A percentile compares a stretch with the other conserved stretches of the same genome.
phyloP scores from a whole-genome alignment of 176 grass and related monocot genomes.

The Eleusine coracana region DNA sequence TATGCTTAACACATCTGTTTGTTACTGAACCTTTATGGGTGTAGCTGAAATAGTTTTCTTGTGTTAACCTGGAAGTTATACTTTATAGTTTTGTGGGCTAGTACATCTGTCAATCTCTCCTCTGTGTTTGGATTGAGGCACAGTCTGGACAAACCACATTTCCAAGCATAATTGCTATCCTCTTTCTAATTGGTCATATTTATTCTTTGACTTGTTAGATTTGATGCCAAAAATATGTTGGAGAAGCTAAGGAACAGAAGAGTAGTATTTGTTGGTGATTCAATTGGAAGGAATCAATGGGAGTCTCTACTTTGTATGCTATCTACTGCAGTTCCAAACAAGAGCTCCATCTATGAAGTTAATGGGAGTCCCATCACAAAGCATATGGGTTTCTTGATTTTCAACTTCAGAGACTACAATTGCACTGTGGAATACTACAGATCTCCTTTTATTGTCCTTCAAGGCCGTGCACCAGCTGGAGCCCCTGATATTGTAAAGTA shows the following conservation, averaged over 20 bases:
- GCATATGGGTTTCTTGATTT: conserved; percentile 84
- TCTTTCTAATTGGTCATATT: not conserved
- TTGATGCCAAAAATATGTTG: conserved; percentile 69
- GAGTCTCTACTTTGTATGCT: conserved; percentile 95
- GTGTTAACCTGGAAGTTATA: not conserved
- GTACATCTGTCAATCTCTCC: not conserved
- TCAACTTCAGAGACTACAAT: conserved; percentile 86
- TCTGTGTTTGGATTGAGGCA: not conserved
- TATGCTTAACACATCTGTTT: not conserved
- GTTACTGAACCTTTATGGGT: not conserved
- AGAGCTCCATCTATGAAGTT: conserved; percentile 75
- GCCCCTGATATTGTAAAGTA: conserved; percentile 54
- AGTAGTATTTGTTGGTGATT: conserved; percentile 79
- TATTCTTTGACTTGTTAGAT: conserved; percentile 47
- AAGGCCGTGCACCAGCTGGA: conserved; percentile 56
- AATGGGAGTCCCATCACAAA: conserved; percentile 85
- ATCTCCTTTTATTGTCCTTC: conserved; percentile 77
- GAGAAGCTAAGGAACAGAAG: conserved; percentile 62
- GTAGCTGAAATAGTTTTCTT: not conserved
- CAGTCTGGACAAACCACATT: not conserved
- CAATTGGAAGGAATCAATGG: conserved; percentile 94
- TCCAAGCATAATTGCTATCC: not conserved
- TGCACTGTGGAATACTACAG: conserved; percentile 90
- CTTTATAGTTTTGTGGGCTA: not conserved
- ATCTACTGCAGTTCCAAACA: conserved; percentile 54